Percentiles rank a stretch among this genome's conserved stretches.
These are phyloP conservation scores for Pseudoturritis turrita DNA, from an alignment of 345 rosid species.

Conservation along the genomic window DNA sequence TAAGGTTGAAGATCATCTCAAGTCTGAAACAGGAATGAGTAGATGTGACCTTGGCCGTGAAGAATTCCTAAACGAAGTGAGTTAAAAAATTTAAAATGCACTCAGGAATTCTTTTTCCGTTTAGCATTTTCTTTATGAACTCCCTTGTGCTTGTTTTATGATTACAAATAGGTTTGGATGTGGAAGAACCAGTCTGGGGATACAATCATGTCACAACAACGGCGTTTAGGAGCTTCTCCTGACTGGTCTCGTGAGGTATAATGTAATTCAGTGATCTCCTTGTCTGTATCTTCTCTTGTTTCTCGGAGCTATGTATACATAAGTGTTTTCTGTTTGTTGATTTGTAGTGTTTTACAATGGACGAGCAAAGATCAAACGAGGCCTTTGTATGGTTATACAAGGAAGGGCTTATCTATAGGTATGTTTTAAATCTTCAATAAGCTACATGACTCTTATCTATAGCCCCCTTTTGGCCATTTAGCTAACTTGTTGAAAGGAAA, in stretches of 20 bases:
- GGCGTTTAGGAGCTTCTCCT: conserved; percentile 76
- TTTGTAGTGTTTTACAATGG: conserved; percentile 80
- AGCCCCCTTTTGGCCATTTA: neutral
- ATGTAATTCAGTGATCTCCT: neutral
- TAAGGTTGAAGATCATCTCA: conserved; percentile 64
- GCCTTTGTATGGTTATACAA: conserved; percentile 59
- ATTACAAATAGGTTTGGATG: conserved; percentile 57
- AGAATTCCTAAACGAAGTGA: conserved; percentile 58
- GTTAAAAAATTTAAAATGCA: neutral
- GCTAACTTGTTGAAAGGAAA: no score
- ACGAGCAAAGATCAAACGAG: conserved; percentile 68
- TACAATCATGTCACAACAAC: conserved; percentile 54
- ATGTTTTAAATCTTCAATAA: neutral
- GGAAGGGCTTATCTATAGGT: conserved; percentile 79
- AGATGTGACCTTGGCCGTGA: conserved; percentile 86
- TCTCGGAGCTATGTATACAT: neutral
- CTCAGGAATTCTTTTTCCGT: neutral
- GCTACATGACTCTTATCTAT: no score
- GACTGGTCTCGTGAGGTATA: conserved; percentile 97
- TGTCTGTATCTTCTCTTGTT: neutral
- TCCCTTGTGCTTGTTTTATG: neutral
- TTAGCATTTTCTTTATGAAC: neutral
- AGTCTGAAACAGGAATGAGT: conserved; percentile 55
- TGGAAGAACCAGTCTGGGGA: conserved; percentile 81
- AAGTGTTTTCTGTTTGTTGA: neutral